Evolutionary conservation across 2,329 filamentous ascomycete genomes (phyloP), one percentile per base, ranked within the genome.

Genomic region (Emergomyces orientalis): DNA sequence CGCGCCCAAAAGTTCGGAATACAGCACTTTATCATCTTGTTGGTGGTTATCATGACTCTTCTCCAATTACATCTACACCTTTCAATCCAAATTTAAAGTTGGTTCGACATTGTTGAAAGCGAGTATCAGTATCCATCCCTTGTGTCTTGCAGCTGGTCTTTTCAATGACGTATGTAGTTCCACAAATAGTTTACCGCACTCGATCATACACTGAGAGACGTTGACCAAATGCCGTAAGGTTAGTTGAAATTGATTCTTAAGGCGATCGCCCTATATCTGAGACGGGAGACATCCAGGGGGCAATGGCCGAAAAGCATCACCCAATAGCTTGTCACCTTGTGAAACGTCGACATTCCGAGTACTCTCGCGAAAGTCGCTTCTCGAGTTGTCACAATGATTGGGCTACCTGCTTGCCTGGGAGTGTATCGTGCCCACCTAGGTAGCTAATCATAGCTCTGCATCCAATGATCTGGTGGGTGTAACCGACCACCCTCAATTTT

Each of bases 1-100:
- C n/a, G 14, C 37, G 30, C 11, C 55, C 56, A 58, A 58, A 58
- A 58, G 56, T 45, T 58, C 30, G 56, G 56, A 45, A 8, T 45
- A 7, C 39, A 14, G 14, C 56, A n/a, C 14, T 45, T 17, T 58
- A n/a, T n/a, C 37, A 30, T 13, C 56, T 22, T 2, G 52, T 32
- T 32, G 25, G 56, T 17, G 37, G 56, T n/a, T 27, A 11, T 58
- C 8, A 27, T 58, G 37, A n/a, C 37, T 43, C 8, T 58, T 58
- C 8, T 58, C 45, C 25, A 30, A 39, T 57, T 41, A n/a, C 41
- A 39, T 8, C 14, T 22, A 47, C 27, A 27, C 2, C 11, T 45
- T 19, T 11, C 1, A 45, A 58, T 30, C 17, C 22, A 14, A 17
- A 58, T 43, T n/a, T 45, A 13, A 30, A 19, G 5, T 32, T 52